Evolutionary conservation across 2,329 filamentous ascomycete species (phyloP).

Genomic region (Simplicillium sp.): DNA sequence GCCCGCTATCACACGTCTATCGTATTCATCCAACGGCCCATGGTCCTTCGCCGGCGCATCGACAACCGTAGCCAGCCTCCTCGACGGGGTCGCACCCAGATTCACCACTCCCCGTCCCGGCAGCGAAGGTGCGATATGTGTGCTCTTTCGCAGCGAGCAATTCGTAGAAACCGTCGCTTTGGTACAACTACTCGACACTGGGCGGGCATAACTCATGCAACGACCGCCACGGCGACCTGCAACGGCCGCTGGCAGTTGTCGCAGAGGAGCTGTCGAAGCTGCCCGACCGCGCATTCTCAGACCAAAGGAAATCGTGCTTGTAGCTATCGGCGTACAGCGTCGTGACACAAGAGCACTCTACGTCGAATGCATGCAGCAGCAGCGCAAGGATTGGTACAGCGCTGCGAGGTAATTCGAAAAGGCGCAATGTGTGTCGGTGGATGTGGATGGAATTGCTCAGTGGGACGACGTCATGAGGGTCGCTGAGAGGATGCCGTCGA

Average conservation of each 20-base stretch:
- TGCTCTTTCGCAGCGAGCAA: neutral
- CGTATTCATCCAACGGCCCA: conserved; percentile 83
- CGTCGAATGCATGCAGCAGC: too few species aligned
- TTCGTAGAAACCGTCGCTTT: neutral
- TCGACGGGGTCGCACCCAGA: conserved; percentile 6
- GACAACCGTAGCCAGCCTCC: conserved; percentile 17
- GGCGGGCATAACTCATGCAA: too few species aligned
- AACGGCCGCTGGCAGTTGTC: too few species aligned
- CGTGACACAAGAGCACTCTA: too few species aligned
- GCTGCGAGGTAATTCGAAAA: neutral
- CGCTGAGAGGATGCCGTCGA: neutral
- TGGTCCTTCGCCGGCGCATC: conserved; percentile 20
- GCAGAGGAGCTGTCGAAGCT: too few species aligned
- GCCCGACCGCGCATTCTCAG: too few species aligned
- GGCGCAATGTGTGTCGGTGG: neutral
- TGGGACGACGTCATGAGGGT: neutral
- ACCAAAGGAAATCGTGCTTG: too few species aligned
- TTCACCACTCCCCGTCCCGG: neutral
- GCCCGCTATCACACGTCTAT: conserved; percentile 66
- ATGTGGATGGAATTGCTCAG: neutral
- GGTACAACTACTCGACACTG: neutral
- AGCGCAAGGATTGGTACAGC: too few species aligned
- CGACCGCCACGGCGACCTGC: too few species aligned
- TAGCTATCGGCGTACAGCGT: too few species aligned
- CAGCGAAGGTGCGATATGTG: too few species aligned